Evolutionary conservation across 164 flowering plant genomes (phyloP), one percentile per base, ranked within the genome.

Genomic region (Berberis thunbergii): DNA sequence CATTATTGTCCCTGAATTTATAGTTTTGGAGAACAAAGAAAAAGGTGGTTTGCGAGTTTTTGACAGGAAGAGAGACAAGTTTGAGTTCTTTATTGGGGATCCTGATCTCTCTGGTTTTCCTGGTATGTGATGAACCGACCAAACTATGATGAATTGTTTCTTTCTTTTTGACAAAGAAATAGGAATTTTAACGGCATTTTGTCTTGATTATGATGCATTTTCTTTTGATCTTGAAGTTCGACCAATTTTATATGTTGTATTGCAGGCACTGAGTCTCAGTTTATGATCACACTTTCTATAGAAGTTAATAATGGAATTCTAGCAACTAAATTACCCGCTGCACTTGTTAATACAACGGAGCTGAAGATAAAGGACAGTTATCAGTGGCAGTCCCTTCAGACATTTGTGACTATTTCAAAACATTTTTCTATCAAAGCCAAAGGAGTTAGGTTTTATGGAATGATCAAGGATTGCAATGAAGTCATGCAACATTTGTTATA

Each of bases 361-460:
- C 56, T 90, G 63, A 93, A 86, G 83, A 64, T 77, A 49, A 77
- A 63, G 73, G 77, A 70, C 39, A 80, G 74, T 64, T 66, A 77
- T 65, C 86, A 79, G 54, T 93, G 97, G 98, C 92, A 80, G 68
- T 94, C 96, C 49, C 86, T 93, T 64, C 90, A 82, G 70, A 84
- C 86, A 59, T 90, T 84, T 79, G 97, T 88, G 12, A 64, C 84
- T 42, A 88, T 93, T 49, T 83, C 90, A 56, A 79, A 80, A 65
- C 90, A 85, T 76, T 81, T 87, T 66, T 63, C 57, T 41, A 79
- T 90, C 57, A 79, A 73, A 79, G 96, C 85, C 48, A 82, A 70
- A 61, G 97, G 97, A 45, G 57, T 90, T 57, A 78, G 92, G 69
- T 79, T 90, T 63, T 78, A 70, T n/a, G 94, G 84, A 59, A 74